Evolutionary conservation across 768 basidiomycete genomes (phyloP).

Genomic region (Mycena vitilis): DNA sequence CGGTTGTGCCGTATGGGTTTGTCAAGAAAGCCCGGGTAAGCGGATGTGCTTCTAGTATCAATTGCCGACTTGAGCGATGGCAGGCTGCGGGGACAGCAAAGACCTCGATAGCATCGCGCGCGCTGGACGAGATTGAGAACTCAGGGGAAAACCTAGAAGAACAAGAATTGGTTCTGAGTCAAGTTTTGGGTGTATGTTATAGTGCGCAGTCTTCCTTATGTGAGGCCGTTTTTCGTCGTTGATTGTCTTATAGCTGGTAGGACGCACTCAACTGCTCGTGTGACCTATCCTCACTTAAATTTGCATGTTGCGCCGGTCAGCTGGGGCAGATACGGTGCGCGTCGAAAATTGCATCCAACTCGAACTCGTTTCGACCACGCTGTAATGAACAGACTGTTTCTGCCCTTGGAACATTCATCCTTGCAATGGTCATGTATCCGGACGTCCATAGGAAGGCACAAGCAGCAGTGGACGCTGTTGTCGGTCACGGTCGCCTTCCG

Average conservation of each 20-base stretch:
- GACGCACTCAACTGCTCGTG: background rate
- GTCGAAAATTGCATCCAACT: background rate
- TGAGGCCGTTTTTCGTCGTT: background rate
- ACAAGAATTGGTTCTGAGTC: background rate
- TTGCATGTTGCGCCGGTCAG: background rate
- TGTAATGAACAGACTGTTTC: conserved; percentile 1
- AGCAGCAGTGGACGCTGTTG: conserved; percentile 37
- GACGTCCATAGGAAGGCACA: conserved; percentile 35
- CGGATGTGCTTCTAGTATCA: background rate
- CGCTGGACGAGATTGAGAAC: conserved; percentile 29
- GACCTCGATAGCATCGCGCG: conserved; percentile 34
- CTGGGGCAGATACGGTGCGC: conserved; percentile 25
- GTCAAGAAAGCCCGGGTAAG: conserved; percentile 21
- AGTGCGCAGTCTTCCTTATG: background rate
- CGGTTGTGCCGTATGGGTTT: conserved; percentile 40
- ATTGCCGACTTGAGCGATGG: background rate
- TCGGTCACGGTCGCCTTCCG: conserved; percentile 33
- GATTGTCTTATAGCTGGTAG: conserved; percentile 3
- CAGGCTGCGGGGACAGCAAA: conserved; percentile 33
- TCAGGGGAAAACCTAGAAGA: background rate
- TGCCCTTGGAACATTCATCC: conserved; percentile 29
- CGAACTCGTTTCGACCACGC: background rate
- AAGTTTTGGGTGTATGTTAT: conserved; percentile 14
- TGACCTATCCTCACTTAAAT: background rate
- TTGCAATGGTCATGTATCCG: conserved; percentile 37